Evolutionary conservation across 139 green algal species (phyloP).

Genomic region (Micractinium sp.): DNA sequence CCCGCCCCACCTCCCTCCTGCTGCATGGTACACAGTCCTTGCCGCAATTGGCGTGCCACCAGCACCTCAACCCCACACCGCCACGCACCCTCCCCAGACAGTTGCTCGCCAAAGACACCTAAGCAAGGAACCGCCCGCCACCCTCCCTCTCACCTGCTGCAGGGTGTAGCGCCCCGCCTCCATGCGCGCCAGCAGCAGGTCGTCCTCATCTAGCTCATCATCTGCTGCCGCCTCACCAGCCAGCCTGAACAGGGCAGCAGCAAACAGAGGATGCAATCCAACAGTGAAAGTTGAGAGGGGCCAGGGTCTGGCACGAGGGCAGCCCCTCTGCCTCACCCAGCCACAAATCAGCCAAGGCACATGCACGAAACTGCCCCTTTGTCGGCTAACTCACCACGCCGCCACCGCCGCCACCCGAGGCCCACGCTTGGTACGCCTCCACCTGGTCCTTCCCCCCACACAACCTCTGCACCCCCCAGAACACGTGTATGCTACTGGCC

Average conservation of each 20-base stretch:
- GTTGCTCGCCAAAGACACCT: too few species aligned
- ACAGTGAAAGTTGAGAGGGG: too few species aligned
- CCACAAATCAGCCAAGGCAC: not conserved
- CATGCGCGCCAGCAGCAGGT: constrained; percentile 61
- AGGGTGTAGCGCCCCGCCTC: constrained; percentile 86
- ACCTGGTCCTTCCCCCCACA: not conserved
- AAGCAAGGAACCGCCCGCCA: too few species aligned
- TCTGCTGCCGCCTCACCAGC: constrained; percentile 20
- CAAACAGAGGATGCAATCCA: not conserved
- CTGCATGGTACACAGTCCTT: too few species aligned
- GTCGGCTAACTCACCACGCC: not conserved
- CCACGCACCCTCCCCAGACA: not conserved
- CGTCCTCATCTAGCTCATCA: constrained; percentile 65
- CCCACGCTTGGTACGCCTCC: not conserved
- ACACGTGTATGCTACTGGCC: not conserved
- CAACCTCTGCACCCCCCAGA: not conserved
- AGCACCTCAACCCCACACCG: too few species aligned
- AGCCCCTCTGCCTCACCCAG: not conserved
- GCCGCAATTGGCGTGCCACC: too few species aligned
- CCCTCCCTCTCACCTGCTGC: constrained; percentile 68
- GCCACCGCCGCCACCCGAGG: too few species aligned
- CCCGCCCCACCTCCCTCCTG: too few species aligned
- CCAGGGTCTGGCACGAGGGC: not conserved
- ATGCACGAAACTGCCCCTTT: too few species aligned
- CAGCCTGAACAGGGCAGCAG: constrained; percentile 2